phyloP scores from a whole-genome alignment of 305 asterid species.

The Petunia hybrid region DNA sequence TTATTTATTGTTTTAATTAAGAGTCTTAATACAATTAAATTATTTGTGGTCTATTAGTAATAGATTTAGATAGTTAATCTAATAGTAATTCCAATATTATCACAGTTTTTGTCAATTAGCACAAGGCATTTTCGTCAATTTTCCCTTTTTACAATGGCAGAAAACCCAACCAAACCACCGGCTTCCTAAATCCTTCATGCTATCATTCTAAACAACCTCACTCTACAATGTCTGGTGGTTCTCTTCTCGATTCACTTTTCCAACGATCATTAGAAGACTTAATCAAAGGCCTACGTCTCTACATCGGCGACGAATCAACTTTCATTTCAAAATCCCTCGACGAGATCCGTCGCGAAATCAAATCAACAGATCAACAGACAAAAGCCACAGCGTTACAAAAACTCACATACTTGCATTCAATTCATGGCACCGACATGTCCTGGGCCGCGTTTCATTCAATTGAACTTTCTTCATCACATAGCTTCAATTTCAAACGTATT shows the following conservation, averaged over 20 bases:
- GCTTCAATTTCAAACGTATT: slow-evolving; percentile 68
- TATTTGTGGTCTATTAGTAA: too few species aligned
- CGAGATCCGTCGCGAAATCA: slow-evolving; percentile 96
- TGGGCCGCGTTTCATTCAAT: slow-evolving; percentile 91
- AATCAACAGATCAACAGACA: slow-evolving; percentile 74
- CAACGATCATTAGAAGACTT: slow-evolving; percentile 87
- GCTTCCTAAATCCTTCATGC: too few species aligned
- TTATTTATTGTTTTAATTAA: too few species aligned
- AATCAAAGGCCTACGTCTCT: slow-evolving; percentile 76
- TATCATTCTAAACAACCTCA: too few species aligned
- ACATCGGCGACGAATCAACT: slow-evolving; percentile 53
- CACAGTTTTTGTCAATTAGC: too few species aligned
- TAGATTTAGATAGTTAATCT: too few species aligned
- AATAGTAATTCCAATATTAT: too few species aligned
- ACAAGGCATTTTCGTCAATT: too few species aligned
- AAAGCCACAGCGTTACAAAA: slow-evolving; percentile 83
- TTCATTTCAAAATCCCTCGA: slow-evolving; percentile 69
- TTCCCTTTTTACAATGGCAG: too few species aligned
- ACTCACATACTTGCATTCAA: slow-evolving; percentile 84
- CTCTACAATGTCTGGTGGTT: slow-evolving; percentile 58
- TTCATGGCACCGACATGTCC: slow-evolving; percentile 76
- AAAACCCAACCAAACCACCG: too few species aligned
- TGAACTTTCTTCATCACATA: slow-evolving; percentile 79
- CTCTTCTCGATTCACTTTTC: slow-evolving; percentile 89
- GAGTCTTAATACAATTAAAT: too few species aligned